A percentile compares a stretch with the other conserved stretches of the same genome.
These are phyloP conservation scores for Elongisporangium prolatum DNA, from an alignment of 352 stramenopile genomes.

Conservation along the genomic window DNA sequence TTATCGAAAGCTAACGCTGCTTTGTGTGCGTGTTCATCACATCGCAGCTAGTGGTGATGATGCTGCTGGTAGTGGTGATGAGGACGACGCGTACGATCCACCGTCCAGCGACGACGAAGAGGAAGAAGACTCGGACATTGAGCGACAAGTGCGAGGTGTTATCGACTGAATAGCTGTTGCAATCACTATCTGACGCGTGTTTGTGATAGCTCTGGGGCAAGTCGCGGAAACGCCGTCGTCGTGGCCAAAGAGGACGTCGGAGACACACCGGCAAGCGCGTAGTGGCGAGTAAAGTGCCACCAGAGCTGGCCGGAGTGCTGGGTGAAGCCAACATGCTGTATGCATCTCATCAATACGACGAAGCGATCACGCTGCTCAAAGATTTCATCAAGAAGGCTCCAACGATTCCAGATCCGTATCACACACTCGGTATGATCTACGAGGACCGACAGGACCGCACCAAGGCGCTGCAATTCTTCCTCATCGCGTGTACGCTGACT, in stretches of 20 bases:
- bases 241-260: conserved; percentile 24
- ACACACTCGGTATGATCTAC: conserved; percentile 87
- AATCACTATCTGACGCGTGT: not conserved
- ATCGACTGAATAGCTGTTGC: not conserved
- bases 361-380: conserved; percentile 76
- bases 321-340: conserved; percentile 85
- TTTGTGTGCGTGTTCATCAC: too few species aligned
- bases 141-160: conserved; percentile 30
- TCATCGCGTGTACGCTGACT: conserved; percentile 81
- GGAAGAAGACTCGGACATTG: conserved; percentile 83
- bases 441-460: conserved; percentile 75
- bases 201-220: conserved; percentile 60
- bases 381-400: conserved; percentile 88
- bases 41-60: conserved; percentile 12
- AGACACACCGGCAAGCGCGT: conserved; percentile 45
- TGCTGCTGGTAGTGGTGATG: conserved; percentile 41
- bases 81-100: conserved; percentile 30
- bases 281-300: conserved; percentile 68
- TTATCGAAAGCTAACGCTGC: not conserved
- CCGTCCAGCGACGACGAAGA: conserved; percentile 65
- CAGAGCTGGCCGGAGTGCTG: conserved; percentile 72
- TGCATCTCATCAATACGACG: conserved; percentile 81
- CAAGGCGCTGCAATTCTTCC: conserved; percentile 83
- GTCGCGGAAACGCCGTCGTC: conserved; percentile 46
- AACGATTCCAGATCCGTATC: conserved; percentile 83